Evolutionary conservation across 106 monocot genomes (phyloP).

Genomic region (Phalaenopsis aphrodite): DNA sequence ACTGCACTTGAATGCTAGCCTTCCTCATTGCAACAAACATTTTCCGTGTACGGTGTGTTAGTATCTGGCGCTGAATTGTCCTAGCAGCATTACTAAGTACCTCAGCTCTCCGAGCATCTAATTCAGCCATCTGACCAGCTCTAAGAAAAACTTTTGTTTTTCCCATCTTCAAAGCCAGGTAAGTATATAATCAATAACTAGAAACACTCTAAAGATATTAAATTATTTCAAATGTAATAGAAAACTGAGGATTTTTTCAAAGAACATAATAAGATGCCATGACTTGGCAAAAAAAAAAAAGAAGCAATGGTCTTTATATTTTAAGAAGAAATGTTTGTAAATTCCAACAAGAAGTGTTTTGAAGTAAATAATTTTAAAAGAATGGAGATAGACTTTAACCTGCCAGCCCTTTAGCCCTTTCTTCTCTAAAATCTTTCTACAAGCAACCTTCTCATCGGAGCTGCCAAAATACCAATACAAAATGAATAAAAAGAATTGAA

Average conservation of each 20-base stretch:
- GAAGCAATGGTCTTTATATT: neutral
- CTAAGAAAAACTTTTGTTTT: slow-evolving; percentile 95
- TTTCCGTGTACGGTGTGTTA: slow-evolving; percentile 75
- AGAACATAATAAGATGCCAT: neutral
- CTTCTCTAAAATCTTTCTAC: slow-evolving; percentile 82
- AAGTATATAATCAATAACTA: slow-evolving; percentile 7
- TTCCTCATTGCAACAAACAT: slow-evolving; percentile 60
- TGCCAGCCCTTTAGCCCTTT: slow-evolving; percentile 81
- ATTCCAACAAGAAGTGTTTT: slow-evolving; percentile 2
- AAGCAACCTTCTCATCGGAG: slow-evolving; percentile 84
- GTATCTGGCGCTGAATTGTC: slow-evolving; percentile 73
- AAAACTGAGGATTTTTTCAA: neutral
- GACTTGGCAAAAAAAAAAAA: neutral
- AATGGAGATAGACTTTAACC: slow-evolving; percentile 15
- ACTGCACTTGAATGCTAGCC: slow-evolving; percentile 64
- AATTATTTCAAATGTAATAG: neutral
- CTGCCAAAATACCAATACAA: slow-evolving; percentile 29
- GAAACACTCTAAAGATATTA: neutral
- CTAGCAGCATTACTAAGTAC: slow-evolving; percentile 86
- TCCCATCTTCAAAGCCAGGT: slow-evolving; percentile 63
- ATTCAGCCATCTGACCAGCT: slow-evolving; percentile 99
- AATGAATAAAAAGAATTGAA: neutral
- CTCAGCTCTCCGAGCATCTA: slow-evolving; percentile 85
- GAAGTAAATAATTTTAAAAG: neutral
- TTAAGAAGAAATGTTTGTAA: neutral